Conservation (phyloP, 306 rosid genomes). For the Prunus dulcis region DNA sequence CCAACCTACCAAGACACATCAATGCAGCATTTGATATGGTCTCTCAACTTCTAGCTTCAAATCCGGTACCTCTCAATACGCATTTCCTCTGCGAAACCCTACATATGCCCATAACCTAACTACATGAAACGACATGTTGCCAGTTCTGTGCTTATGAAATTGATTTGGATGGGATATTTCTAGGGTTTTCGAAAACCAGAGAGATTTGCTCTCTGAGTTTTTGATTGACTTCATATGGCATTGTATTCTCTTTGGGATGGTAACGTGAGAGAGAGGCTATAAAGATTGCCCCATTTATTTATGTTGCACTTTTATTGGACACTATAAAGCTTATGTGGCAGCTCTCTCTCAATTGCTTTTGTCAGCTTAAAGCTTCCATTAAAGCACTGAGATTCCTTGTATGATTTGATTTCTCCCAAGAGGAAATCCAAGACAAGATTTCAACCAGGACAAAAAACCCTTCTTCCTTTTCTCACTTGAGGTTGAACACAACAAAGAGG, state of each 20-base stretch:
- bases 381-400: conserved; percentile 28
- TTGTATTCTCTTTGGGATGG: conserved; percentile 17
- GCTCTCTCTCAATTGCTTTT: conserved; percentile 21
- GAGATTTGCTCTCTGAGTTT: background rate
- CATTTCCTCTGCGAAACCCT: background rate
- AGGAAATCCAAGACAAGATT: conserved; percentile 26
- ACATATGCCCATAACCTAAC: background rate
- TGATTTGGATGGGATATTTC: background rate
- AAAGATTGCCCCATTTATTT: conserved; percentile 20
- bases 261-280: conserved; percentile 21
- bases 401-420: background rate
- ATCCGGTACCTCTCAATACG: background rate
- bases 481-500: no score
- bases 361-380: conserved; percentile 32
- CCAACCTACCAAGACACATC: conserved; percentile 2
- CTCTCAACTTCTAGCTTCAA: background rate
- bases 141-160: background rate
- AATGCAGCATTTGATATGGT: conserved; percentile 11
- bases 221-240: conserved; percentile 5
- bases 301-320: conserved; percentile 32
- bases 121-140: background rate
- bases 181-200: background rate
- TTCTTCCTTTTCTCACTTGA: conserved; percentile 3
- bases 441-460: conserved; percentile 6
- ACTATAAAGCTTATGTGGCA: conserved; percentile 25